Base-by-base conservation (phyloP, 2,329 filamentous ascomycete species). In the Cordyceps cateniannulata region DNA sequence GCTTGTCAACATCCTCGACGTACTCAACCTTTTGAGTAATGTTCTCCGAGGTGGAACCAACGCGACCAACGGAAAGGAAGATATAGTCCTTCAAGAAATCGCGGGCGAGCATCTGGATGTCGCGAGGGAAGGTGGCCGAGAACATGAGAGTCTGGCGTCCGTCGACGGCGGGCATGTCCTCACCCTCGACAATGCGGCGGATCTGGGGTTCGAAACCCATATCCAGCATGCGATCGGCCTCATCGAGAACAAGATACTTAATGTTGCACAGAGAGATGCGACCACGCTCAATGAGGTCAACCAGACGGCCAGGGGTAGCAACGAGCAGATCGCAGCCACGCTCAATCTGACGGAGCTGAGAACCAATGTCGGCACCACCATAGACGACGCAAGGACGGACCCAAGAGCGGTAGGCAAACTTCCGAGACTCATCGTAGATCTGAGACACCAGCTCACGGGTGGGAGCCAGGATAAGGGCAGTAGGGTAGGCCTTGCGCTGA, bases 181-280 rank as follows among this genome's bases (percentile, higher is more conserved):
- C 95, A 63, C 92, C 92, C 79, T 98, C 93, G 50, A 99, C 95
- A 71, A 99, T 98, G 70, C 93, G 90, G 72, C 95, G 93, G 73
- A 99, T 99, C 81, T 99, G 95, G 71, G 95, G 95, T 83, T 99
- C 95, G 84, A 99, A 99, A 95, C 95, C 95, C 95, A 99, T 99
- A 85, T 99, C 95, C 84, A 99, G 84, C 95, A 99, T 99, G 76
- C 95, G 95, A 82, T 99, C 95, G 76, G 95, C 95, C 85, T 99
- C 95, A 70, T 99, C 95, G 60, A 99, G 90, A 69, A 99, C 91
- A 64, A 99, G 85, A 75, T 99, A 99, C 83, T 97, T 98, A 85
- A 99, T 99, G 84, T 96, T 97, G 77, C 88, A 86, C 60, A 99
- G 88, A 49, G 95, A 98, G 75, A 99, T 98, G 73, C 93, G 91